A percentile compares a stretch with the other conserved stretches of the same genome.
Conservation (phyloP, 2,329 filamentous ascomycete species). For the Stenocarpella maydis region DNA sequence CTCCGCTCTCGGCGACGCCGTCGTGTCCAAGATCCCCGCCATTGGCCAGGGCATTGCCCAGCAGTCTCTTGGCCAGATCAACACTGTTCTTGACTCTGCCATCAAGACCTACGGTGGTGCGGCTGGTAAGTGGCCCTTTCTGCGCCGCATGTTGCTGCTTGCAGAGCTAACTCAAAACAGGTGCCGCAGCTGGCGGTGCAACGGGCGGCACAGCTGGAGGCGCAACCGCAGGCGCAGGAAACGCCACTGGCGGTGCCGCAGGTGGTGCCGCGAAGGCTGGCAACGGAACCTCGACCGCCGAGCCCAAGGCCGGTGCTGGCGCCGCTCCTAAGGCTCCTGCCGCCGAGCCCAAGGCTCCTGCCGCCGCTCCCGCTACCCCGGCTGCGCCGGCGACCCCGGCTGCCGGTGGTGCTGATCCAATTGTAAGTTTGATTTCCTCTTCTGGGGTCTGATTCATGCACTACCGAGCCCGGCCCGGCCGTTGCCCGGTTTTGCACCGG, state of each 20-base stretch:
- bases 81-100: slow-evolving; percentile 37
- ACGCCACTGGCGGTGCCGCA: background rate
- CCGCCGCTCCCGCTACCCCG: background rate
- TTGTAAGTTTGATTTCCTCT: no score
- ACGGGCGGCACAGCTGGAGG: background rate
- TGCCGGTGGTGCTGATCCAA: slow-evolving; percentile 2
- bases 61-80: slow-evolving; percentile 41
- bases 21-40: slow-evolving; percentile 41
- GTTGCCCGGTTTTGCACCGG: no score
- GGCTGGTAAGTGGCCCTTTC: background rate
- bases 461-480: no score
- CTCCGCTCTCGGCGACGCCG: slow-evolving; percentile 45
- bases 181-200: background rate
- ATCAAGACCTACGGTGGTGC: slow-evolving; percentile 36
- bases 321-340: background rate
- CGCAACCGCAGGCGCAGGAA: background rate
- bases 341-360: background rate
- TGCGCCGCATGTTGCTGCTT: fast-evolving
- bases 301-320: slow-evolving; percentile 3
- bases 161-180: background rate
- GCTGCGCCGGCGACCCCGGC: no score
- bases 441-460: no score
- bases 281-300: slow-evolving; percentile 9
- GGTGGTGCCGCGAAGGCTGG: slow-evolving; percentile 4
- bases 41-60: slow-evolving; percentile 43